These are phyloP conservation scores for Gastrolobium bilobum DNA, from an alignment of 306 rosid genomes.

Conservation along the genomic window DNA sequence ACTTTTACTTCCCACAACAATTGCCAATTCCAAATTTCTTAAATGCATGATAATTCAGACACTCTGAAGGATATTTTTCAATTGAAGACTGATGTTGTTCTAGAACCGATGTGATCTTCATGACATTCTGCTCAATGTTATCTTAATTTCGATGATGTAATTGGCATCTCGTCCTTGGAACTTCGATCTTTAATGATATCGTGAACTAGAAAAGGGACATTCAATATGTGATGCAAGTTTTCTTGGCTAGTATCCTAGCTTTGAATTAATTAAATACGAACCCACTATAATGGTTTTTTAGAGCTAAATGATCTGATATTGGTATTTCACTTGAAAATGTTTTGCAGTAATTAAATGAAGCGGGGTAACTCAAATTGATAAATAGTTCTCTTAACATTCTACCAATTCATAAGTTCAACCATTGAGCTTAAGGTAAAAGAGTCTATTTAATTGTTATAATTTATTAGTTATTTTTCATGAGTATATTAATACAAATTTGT, in stretches of 20 bases:
- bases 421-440: neutral
- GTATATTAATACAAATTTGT: constrained; percentile 6
- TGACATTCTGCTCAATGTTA: constrained; percentile 18
- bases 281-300: neutral
- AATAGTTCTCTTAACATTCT: constrained; percentile 25
- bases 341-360: neutral
- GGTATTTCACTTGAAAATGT: constrained; percentile 30
- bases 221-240: neutral
- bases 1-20: neutral
- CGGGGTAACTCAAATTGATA: constrained; percentile 32
- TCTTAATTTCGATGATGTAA: neutral
- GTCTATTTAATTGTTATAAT: neutral
- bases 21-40: neutral
- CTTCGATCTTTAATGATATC: neutral
- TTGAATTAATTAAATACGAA: neutral
- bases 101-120: neutral
- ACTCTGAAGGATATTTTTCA: constrained; percentile 2
- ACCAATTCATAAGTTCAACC: constrained; percentile 8
- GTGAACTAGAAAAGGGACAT: constrained; percentile 4
- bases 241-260: constrained; percentile 12
- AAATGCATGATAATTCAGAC: neutral
- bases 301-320: constrained; percentile 21
- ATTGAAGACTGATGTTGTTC: neutral
- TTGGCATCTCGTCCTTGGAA: neutral
- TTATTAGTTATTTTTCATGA: constrained; percentile 22